These are phyloP conservation scores for Infundibulicybe gibba DNA, from an alignment of 768 basidiomycete species.

Conservation along the genomic window DNA sequence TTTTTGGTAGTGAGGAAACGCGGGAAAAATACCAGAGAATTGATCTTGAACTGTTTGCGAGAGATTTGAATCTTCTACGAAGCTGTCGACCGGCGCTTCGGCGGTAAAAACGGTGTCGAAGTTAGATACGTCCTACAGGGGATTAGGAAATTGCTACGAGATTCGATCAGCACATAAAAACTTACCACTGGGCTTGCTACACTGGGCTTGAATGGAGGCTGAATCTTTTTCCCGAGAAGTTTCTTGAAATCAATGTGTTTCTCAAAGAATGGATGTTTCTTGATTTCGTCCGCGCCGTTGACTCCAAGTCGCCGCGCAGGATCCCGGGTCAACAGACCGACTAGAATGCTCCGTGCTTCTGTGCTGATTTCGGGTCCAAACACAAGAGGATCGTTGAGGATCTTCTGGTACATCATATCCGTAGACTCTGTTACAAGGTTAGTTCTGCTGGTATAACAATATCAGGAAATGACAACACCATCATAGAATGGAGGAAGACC, in stretches of 20 bases:
- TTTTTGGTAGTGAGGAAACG: background rate
- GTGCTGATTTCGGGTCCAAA: slow-evolving; percentile 86
- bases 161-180: background rate
- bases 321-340: slow-evolving; percentile 83
- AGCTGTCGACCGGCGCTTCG: slow-evolving; percentile 90
- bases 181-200: slow-evolving; percentile 77
- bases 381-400: slow-evolving; percentile 85
- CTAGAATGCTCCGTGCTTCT: slow-evolving; percentile 84
- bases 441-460: slow-evolving; percentile 1
- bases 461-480: slow-evolving; percentile 36
- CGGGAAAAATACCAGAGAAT: slow-evolving; percentile 62
- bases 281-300: slow-evolving; percentile 94
- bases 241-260: slow-evolving; percentile 88
- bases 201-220: slow-evolving; percentile 97
- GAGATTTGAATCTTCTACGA: slow-evolving; percentile 90
- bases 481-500: slow-evolving; percentile 97
- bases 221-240: slow-evolving; percentile 87
- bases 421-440: slow-evolving; percentile 63
- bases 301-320: slow-evolving; percentile 84
- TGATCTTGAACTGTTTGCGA: slow-evolving; percentile 94
- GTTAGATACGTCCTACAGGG: slow-evolving; percentile 69
- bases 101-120: slow-evolving; percentile 91
- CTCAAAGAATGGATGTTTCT: slow-evolving; percentile 89
- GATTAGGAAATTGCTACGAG: background rate
- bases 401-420: slow-evolving; percentile 95